Base-by-base conservation (phyloP, 805 yeast genomes). In the Sugiyamaella lignohabitans region DNA sequence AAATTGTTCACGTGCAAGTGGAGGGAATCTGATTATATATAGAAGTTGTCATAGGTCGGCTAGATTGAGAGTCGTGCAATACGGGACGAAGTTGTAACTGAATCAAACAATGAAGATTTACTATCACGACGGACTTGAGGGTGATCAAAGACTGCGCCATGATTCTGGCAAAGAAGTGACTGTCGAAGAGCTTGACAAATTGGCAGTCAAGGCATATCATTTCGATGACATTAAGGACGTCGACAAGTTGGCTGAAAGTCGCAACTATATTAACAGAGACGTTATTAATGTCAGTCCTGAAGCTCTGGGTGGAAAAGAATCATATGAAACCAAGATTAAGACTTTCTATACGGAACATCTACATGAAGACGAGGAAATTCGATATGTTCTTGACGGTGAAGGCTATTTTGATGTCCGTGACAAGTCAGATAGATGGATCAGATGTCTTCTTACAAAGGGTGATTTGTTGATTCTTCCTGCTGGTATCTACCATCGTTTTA, bases 351-450 rank as follows among this genome's bases (percentile, higher is more conserved):
- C 75, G 40, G 96, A 91, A 60, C 98, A 91, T 65, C 72, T 87
- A 45, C 98, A 91, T 62, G 98, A 91, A 62, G 98, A 91, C 62
- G 98, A 91, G 67, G 98, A 91, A 69, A 91, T 91, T 61, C 72
- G 98, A 54, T 91, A 88, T 66, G 79, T 88, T 45, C 60, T 84
- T 17, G 95, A 84, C 22, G 98, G 98, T 8, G 84, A 80, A 47
- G 98, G 98, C 0, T 91, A 75, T 66, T 91, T 91, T 60, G 98
- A 91, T 60, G 87, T 91, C 5, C 74, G 96, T 54, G 82, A 78
- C 58, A 59, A 68, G 23, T 60, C 73, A 10, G 75, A 74, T 47
- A 75, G 71, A 46, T 91, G 98, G 98, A 73, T 91, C 47, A 76
- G 98, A 50, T 74, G 82, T 48, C 74, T 75, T 50, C 71, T 88